Conservation (phyloP, 2,329 filamentous ascomycete species). For the Monosporascus ibericus region DNA sequence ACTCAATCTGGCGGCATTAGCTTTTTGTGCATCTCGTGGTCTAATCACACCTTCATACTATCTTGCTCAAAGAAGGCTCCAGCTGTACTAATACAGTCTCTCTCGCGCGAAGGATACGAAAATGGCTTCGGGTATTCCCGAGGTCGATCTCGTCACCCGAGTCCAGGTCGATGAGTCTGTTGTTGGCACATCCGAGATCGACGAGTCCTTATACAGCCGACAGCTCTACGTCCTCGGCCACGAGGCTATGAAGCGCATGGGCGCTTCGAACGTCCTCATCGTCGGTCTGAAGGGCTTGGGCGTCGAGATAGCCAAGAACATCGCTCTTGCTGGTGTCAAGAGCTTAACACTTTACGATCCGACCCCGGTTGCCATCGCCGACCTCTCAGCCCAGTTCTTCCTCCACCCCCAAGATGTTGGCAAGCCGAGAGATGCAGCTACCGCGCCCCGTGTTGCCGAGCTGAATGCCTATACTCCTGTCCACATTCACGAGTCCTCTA, state of each 20-base stretch:
- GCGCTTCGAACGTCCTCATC: constrained; percentile 88
- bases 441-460: constrained; percentile 84
- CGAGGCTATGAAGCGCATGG: constrained; percentile 98
- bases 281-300: constrained; percentile 89
- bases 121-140: constrained; percentile 35
- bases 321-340: constrained; percentile 96
- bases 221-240: constrained; percentile 67
- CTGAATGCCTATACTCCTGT: constrained; percentile 96
- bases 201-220: constrained; percentile 68
- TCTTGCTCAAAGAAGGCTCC: not conserved
- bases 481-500: constrained; percentile 59
- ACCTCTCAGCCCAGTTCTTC: constrained; percentile 97
- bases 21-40: not conserved
- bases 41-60: not conserved
- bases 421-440: constrained; percentile 81
- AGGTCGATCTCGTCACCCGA: constrained; percentile 57
- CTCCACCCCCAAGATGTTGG: constrained; percentile 82
- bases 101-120: constrained; percentile 38
- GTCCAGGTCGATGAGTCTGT: constrained; percentile 61
- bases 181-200: constrained; percentile 54
- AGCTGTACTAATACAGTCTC: constrained; percentile 8
- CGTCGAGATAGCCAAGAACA: constrained; percentile 98
- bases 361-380: constrained; percentile 72
- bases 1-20: not conserved
- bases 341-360: constrained; percentile 92